Evolutionary conservation across 208 protist species (phyloP), one percentile per base, ranked within the genome.

Genomic region (Leishmania lainsoni): DNA sequence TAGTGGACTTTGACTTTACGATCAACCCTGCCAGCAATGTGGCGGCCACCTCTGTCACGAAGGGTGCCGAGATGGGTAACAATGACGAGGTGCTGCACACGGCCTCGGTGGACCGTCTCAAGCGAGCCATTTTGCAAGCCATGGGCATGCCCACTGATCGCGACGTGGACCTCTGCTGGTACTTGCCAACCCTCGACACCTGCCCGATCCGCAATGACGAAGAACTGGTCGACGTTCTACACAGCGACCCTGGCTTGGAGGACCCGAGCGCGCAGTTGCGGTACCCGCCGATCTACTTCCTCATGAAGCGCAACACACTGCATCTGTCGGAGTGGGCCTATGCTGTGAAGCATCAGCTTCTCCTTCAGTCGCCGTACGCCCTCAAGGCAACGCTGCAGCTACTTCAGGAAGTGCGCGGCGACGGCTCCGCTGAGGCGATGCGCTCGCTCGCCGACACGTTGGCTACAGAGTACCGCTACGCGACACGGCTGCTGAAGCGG

Each of bases 251-350:
- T 2, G 93, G 88, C 54, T 83, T 97, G 42, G 93, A 98, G 85
- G 92, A 96, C 76, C 83, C 92, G n/a, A 52, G 71, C 14, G 83
- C 78, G n/a, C 45, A 90, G 32, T 81, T 95, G 51, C 88, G 72
- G 79, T 94, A 96, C 83, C 92, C 95, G 48, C 95, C 95, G n/a
- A 88, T 98, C 58, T 98, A 98, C 86, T 93, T 98, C 71, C 85
- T 95, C 56, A 84, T 96, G 17, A 96, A 97, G 81, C 95, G 93
- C 51, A 85, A 87, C 75, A 88, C 88, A 48, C 78, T 98, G 35
- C 88, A 94, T 77, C 83, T 98, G 51, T 96, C 91, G 16, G 95
- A 98, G 84, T 98, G 95, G 94, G 95, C 95, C 48, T 97, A 94
- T 83, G 92, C 92, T 17, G 95, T 98, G 72, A 94, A 94, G 81